Evolutionary conservation across 1,284 basidiomycete species (phyloP).

Genomic region (Ganoderma boninense): DNA sequence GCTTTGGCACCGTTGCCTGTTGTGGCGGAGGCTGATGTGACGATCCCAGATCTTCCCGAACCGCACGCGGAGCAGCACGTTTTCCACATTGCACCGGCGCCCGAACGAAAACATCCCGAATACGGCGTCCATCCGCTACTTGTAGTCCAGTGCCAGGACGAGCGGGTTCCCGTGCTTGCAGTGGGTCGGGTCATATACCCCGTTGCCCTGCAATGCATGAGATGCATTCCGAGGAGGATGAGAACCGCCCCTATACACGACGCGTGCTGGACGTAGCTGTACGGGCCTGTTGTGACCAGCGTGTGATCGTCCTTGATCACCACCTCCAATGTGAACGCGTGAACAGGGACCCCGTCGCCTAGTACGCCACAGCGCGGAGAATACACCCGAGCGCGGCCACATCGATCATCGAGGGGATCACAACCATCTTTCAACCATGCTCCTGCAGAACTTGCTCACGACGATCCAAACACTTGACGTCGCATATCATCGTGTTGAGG

Average conservation of each 20-base stretch:
- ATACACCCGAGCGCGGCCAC: constrained; percentile 22
- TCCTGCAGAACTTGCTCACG: no score
- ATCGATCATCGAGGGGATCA: constrained; percentile 2
- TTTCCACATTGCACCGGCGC: constrained; percentile 36
- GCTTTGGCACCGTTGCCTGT: not conserved
- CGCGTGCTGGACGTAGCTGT: constrained; percentile 39
- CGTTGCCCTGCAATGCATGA: constrained; percentile 17
- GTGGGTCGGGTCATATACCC: constrained; percentile 10
- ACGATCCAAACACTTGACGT: no score
- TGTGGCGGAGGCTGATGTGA: not conserved
- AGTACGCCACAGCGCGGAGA: constrained; percentile 34
- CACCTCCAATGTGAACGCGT: constrained; percentile 35
- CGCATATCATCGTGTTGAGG: no score
- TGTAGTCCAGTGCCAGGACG: not conserved
- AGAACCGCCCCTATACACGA: constrained; percentile 38
- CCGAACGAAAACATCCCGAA: constrained; percentile 20
- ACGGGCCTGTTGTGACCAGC: constrained; percentile 38
- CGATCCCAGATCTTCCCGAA: constrained; percentile 16
- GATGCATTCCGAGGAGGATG: constrained; percentile 34
- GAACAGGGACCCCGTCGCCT: constrained; percentile 34
- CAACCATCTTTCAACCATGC: not conserved
- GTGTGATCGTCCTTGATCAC: constrained; percentile 34
- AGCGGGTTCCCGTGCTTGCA: constrained; percentile 18
- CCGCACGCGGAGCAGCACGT: constrained; percentile 39
- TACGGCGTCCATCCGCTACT: constrained; percentile 4